Base-by-base conservation (phyloP, 371 early-diverging fungal genomes). In the Syncephalis plumigaleata region DNA sequence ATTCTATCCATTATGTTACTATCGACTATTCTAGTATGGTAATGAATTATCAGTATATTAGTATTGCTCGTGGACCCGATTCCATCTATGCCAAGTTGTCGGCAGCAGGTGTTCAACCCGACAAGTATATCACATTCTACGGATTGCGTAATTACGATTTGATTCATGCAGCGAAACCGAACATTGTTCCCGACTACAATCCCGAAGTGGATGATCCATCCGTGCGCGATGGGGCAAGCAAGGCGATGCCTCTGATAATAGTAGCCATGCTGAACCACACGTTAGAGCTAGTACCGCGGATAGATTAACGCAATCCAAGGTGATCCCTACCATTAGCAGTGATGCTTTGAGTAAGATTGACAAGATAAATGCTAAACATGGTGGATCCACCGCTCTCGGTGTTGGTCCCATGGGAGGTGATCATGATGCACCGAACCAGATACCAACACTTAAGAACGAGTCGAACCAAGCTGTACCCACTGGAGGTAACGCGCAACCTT, bases 1-100 rank as follows among this genome's bases (percentile, higher is more conserved):
- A 26, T 5, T 27, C 17, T 53, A 63, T 66, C 25, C 24, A 31
- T 47, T n/a, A 45, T 9, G 64, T 52, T 21, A 49, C 38, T 31
- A 31, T 31, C 11, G 31, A 4, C 7, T 31, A 31, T 7, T n/a
- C 31, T 31, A 31, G 75, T 51, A 60, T 82, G 27, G 72, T 87
- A 2, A 74, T 84, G 73, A 63, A 81, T 50, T 77, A 75, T 50
- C 87, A 87, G 61, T 80, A 76, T 56, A 61, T 70, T 36, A 72
- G 82, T 7, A 83, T 89, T 44, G 71, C 69, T 36, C 73, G 84
- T 48, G 84, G 81, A 39, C 61, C 63, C 44, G 54, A 74, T 31
- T 76, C 77, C 37, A 73, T 89, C 36, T 49, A 68, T 1, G 64
- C 65, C 26, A 55, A 58, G 46, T 62, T 87, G 25, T 53, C 55